Evolutionary conservation across 163 green algal species (phyloP).

Genomic region (Scenedesmus sp.): DNA sequence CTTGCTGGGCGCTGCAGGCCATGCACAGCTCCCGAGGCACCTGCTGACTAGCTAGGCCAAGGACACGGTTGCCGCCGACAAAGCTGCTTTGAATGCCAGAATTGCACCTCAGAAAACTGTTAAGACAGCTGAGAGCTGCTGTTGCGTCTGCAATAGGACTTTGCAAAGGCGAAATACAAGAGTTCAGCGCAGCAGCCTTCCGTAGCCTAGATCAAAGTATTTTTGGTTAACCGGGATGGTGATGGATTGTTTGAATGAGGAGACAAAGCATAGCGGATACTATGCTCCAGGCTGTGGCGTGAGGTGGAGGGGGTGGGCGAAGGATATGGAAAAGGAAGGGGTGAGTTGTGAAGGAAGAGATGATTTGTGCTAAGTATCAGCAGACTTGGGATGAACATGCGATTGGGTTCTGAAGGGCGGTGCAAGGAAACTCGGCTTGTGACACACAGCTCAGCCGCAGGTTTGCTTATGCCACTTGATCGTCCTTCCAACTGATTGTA

Average conservation of each 20-base stretch:
- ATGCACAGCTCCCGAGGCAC: background rate
- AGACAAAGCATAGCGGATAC: background rate
- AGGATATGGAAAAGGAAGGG: background rate
- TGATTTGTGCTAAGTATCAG: background rate
- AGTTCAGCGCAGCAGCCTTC: background rate
- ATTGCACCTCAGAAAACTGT: background rate
- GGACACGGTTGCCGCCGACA: background rate
- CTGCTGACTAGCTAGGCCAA: background rate
- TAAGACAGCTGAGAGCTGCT: background rate
- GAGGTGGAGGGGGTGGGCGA: background rate
- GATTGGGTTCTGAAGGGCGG: background rate
- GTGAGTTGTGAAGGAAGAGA: background rate
- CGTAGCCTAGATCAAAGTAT: background rate
- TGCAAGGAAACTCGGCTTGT: constrained; percentile 15
- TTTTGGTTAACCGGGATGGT: background rate
- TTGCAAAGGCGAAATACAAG: background rate
- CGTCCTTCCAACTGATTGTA: background rate
- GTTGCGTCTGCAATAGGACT: background rate
- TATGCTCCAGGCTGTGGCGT: background rate
- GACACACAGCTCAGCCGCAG: background rate
- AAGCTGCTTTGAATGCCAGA: background rate
- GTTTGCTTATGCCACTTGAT: background rate
- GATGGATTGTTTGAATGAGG: background rate
- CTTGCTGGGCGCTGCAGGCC: background rate
- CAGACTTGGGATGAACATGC: background rate